Conservation (phyloP, 1,284 basidiomycete species). For the Coriolopsis trogii region DNA sequence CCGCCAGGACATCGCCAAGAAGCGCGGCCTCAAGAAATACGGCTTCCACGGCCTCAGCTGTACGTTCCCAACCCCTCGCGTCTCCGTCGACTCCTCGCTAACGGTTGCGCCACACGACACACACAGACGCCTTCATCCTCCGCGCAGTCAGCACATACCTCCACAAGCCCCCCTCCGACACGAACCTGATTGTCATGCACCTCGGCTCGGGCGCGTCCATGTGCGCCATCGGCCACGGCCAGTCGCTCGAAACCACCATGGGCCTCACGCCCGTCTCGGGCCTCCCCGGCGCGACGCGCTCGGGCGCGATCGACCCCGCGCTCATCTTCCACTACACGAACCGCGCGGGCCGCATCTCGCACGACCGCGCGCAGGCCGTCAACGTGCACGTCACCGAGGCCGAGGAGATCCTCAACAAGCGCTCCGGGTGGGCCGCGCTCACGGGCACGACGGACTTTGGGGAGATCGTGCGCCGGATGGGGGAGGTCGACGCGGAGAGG, state of each 20-base stretch:
- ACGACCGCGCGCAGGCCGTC: slow-evolving; percentile 48
- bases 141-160: slow-evolving; percentile 61
- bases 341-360: slow-evolving; percentile 57
- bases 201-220: slow-evolving; percentile 86
- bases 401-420: slow-evolving; percentile 79
- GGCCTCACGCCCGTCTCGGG: slow-evolving; percentile 79
- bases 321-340: slow-evolving; percentile 86
- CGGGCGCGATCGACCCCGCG: slow-evolving; percentile 81
- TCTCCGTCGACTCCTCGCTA: slow-evolving; percentile 34
- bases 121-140: slow-evolving; percentile 64
- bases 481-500: slow-evolving; percentile 28
- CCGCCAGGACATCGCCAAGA: slow-evolving; percentile 58
- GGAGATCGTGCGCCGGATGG: slow-evolving; percentile 50
- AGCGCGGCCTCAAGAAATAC: slow-evolving; percentile 79
- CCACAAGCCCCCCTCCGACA: slow-evolving; percentile 49
- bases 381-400: slow-evolving; percentile 74
- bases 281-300: slow-evolving; percentile 85
- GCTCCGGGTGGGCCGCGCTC: slow-evolving; percentile 73
- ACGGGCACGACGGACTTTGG: slow-evolving; percentile 82
- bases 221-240: slow-evolving; percentile 71
- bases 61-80: slow-evolving; percentile 31
- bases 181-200: slow-evolving; percentile 80
- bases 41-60: slow-evolving; percentile 87
- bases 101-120: slow-evolving; percentile 12
- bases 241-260: slow-evolving; percentile 83